Base-by-base conservation (phyloP, 2,329 filamentous ascomycete genomes). In the Colletotrichum salicis region DNA sequence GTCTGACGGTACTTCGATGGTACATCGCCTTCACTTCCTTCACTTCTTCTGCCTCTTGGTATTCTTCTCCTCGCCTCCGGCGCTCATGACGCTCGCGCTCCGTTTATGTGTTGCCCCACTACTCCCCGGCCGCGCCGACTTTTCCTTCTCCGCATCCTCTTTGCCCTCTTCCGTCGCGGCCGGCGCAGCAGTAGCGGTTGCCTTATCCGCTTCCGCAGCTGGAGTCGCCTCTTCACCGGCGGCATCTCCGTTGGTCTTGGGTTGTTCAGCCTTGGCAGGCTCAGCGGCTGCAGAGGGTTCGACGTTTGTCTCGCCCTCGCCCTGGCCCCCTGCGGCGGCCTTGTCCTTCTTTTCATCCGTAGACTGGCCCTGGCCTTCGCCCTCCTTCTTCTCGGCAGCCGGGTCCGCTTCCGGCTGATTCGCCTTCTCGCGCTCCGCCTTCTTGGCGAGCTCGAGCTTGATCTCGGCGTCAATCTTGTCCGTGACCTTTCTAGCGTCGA, bases 71-170 rank as follows among this genome's bases (percentile, higher is more conserved):
- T 92, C 94, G 6, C 84, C 84, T 19, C 86, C 59, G 35, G 65
- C 84, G 79, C 93, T 96, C 64, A 97, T 80, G 37, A 95, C 93
- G 80, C 94, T 97, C 1, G 94, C 94, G 79, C 94, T 96, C 71
- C 94, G 89, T 84, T 97, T 97, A 74, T 93, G 91, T 0, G 82
- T 76, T 10, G 79, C 80, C 54, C 82, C 78, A 73, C 84, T 85
- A 73, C 82, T 84, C 15, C 78, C 79, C 2, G 82, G 82, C 56
- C 82, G 77, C 12, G 67, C 71, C 19, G 74, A 76, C 74, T 76
- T 82, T 48, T 78, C 79, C 72, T 81, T 74, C 19, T 76, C 74
- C 13, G 63, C 62, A 5, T 76, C 72, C 2, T 75, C 71, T 66
- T 76, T 65, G 62, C 75, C 59, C 67, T 77, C 56, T 69, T 33